Evolutionary conservation across 176 grass and related monocot genomes (phyloP), one percentile per base, ranked within the genome.

Genomic region (Eleusine coracana): DNA sequence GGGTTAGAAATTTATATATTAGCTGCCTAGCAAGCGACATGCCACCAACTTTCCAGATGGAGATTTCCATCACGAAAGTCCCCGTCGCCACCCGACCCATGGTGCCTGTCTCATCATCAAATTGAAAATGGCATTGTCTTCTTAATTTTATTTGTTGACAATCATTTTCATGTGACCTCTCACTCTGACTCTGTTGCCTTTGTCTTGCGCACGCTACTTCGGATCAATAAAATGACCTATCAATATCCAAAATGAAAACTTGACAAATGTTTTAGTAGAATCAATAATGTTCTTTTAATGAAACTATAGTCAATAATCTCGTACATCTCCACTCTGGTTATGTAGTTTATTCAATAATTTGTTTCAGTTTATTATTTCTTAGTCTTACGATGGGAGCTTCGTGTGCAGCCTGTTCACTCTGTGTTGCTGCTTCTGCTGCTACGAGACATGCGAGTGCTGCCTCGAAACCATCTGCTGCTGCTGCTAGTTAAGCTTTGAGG

Each of bases 381-480:
- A 41, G 38, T 18, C 69, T 76, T 18, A 89, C 36, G 62, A 34
- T 20, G 29, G n/a, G 4, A 17, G 42, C 23, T 17, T 83, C 49
- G 49, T 71, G 21, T 77, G 18, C 81, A 91, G 89, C 77, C 56
- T 91, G 21, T 91, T 91, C 68, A 81, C 77, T 25, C 37, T 71
- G 28, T 87, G 85, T 66, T 91, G 89, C 72, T 87, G 89, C 85
- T 91, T 84, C 89, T 91, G 89, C 71, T 91, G 89, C 76, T 91
- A 61, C 31, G 81, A 91, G 77, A 81, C 85, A 28, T 91, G 85
- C 66, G 89, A 91, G 71, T 77, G 82, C 81, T 91, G 89, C 85
- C 50, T 84, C 25, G 89, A 87, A 81, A 48, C 75, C 78, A 14
- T 94, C 63, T 91, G 88, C 56, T 89, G 90, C 75, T 88, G 84